Percentiles rank a stretch among this genome's conserved stretches.
phyloP scores from a whole-genome alignment of 169 alveolate genomes.

The Cryptosporidium ryanae region DNA sequence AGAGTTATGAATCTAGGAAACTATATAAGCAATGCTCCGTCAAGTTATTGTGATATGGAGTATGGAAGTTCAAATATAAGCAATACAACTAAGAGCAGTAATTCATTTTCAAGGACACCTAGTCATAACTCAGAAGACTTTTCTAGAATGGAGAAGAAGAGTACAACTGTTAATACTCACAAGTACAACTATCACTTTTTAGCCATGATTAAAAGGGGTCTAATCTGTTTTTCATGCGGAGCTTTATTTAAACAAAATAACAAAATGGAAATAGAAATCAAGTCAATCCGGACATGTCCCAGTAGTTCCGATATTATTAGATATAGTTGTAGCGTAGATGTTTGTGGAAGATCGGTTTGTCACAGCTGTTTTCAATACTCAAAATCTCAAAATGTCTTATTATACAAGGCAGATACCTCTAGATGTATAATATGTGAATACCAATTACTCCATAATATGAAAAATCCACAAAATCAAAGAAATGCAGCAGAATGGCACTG shows the following conservation, averaged over 20 bases:
- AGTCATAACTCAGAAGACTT: no score
- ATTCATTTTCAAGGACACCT: no score
- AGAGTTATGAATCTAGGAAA: no score
- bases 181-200: conserved; percentile 22
- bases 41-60: no score
- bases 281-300: conserved; percentile 45
- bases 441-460: conserved; percentile 19
- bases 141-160: background rate
- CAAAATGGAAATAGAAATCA: conserved; percentile 19
- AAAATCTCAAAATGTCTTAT: conserved; percentile 22
- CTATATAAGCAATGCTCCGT: no score
- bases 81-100: no score
- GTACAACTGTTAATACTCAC: background rate
- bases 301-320: conserved; percentile 27
- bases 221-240: conserved; percentile 73
- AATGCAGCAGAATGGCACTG: conserved; percentile 69
- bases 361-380: conserved; percentile 26
- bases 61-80: no score
- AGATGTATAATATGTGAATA: conserved; percentile 46
- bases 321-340: conserved; percentile 24
- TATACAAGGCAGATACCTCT: conserved; percentile 15
- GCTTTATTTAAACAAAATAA: background rate
- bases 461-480: conserved; percentile 24
- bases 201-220: conserved; percentile 59
- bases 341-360: conserved; percentile 72